phyloP scores from a whole-genome alignment of 192 early-diverging fungal genomes.

The Paraglomus occultum region DNA sequence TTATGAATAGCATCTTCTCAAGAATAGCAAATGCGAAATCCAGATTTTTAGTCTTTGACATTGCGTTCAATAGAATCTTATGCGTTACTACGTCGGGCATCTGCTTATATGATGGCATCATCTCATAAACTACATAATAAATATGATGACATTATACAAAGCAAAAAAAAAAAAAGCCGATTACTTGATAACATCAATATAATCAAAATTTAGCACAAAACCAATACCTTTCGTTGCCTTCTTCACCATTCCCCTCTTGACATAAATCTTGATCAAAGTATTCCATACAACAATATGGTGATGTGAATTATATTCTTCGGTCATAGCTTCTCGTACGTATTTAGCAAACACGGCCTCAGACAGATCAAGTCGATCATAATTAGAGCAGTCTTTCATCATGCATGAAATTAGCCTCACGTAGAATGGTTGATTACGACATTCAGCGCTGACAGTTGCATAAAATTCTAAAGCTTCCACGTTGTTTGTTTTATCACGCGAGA shows the following conservation, averaged over 20 bases:
- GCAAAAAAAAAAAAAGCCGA: background rate
- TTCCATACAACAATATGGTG: constrained; percentile 23
- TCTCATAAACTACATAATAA: constrained; percentile 6
- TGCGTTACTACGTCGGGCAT: constrained; percentile 2
- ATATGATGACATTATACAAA: background rate
- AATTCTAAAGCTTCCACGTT: background rate
- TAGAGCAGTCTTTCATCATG: constrained; percentile 10
- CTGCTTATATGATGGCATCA: background rate
- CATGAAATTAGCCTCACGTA: constrained; percentile 17
- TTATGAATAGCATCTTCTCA: constrained; percentile 1
- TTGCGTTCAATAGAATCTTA: constrained; percentile 7
- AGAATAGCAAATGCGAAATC: constrained; percentile 1
- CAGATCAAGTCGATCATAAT: constrained; percentile 20
- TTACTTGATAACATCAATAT: background rate
- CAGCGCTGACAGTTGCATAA: background rate
- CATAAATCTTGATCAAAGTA: constrained; percentile 3
- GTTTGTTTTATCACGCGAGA: background rate
- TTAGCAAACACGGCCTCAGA: constrained; percentile 7
- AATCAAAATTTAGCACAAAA: background rate
- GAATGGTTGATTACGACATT: background rate
- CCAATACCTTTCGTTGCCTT: constrained; percentile 4
- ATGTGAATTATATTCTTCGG: background rate
- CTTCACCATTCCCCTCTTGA: background rate
- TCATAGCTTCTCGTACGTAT: constrained; percentile 1
- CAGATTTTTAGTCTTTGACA: background rate